Base-by-base conservation (phyloP, 1,284 basidiomycete genomes). In the Stygiomarasmius scandens region DNA sequence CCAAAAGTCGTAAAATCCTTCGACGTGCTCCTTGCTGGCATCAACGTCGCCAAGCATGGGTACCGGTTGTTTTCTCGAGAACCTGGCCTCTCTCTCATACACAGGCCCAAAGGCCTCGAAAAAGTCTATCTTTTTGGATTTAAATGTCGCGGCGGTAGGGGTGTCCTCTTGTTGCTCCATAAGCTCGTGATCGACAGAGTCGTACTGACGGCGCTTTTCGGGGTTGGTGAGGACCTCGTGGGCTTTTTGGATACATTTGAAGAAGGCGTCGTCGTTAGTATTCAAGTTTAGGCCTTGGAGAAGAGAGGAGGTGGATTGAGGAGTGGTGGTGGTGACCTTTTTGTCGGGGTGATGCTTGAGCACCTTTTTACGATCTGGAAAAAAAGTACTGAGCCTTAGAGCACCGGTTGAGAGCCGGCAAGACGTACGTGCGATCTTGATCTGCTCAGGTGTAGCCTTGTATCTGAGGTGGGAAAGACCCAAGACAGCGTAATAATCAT, bases 261-360 rank as follows among this genome's bases (percentile, higher is more conserved):
- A 99, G 84, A 99, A 99, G 3, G 89, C 89, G 71, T 99, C 96
- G 76, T 98, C 96, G 78, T 98, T 98, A 55, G 80, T 82, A 58
- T 80, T 80, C 61, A 74, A 68, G 61, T 74, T 75, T 27, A 75
- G 66, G 48, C 74, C 75, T 9, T 71, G 61, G 45, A 78, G 70
- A 56, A 74, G 73, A 27, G 59, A 72, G 43, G 70, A 70, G 51
- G 85, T 83, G 58, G 86, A 83, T 63, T 87, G 87, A 1, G 83
- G 79, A 19, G 78, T 71, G 1, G 83, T 69, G 47, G 86, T 86
- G 0, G 65, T 63, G 12, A 94, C 96, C 75, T 99, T 99, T 80
- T 99, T 99, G 80, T 99, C 96, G 1, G 96, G 96, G 76, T 99
- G 96, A 76, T 99, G 96, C 74, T 96, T 96, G 57, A 99, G 87